Percentiles rank a stretch among this genome's conserved stretches.
phyloP scores from a whole-genome alignment of 169 alveolate genomes.

The Plasmodium knowlesi region DNA sequence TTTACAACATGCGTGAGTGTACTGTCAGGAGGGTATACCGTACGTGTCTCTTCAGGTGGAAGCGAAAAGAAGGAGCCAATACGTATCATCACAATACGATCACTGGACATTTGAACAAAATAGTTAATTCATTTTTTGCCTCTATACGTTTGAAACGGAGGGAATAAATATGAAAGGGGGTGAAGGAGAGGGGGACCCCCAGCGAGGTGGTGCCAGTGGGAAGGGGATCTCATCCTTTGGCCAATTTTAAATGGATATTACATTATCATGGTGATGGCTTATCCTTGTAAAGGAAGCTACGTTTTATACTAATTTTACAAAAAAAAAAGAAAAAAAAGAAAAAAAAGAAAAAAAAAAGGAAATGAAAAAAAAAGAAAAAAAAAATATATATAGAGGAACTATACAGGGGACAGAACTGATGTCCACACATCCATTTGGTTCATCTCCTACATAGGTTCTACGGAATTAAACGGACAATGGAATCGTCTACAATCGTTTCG shows the following conservation, averaged over 20 bases:
- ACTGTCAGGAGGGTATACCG: neutral
- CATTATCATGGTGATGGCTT: neutral
- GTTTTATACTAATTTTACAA: neutral
- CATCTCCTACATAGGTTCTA: conserved; percentile 19
- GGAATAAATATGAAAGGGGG: neutral
- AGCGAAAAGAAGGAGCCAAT: neutral
- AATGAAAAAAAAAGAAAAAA: neutral
- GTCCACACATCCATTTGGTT: neutral
- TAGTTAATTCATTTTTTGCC: neutral
- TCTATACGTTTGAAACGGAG: neutral
- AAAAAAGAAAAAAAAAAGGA: neutral
- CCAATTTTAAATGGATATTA: neutral
- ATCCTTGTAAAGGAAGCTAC: neutral
- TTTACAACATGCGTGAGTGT: neutral
- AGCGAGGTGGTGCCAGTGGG: neutral
- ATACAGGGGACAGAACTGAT: neutral
- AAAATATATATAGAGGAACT: neutral
- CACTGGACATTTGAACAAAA: too few species aligned
- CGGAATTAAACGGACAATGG: conserved; percentile 47
- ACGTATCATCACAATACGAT: neutral
- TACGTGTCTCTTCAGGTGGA: neutral
- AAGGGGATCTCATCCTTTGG: neutral
- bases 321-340: neutral
- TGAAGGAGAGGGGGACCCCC: neutral
- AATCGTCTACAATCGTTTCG: conserved; percentile 58